phyloP scores from a whole-genome alignment of 495 filamentous ascomycete species.

The Echria macrotheca region DNA sequence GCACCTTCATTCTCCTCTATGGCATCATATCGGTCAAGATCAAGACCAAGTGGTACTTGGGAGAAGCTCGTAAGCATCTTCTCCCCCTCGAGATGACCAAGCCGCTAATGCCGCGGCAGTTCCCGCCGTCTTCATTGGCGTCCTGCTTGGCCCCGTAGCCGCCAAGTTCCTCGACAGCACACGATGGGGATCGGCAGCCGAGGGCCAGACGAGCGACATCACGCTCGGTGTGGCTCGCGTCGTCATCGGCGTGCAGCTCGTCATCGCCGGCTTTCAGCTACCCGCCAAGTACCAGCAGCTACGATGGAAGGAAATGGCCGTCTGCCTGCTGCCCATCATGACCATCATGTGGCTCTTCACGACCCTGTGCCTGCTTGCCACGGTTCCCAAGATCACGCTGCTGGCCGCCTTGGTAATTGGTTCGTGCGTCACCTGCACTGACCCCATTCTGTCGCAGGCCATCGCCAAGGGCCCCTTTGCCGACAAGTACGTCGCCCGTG shows the following conservation, averaged over 20 bases:
- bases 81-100: neutral
- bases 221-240: constrained; percentile 41
- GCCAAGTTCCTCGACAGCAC: constrained; percentile 44
- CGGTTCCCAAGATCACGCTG: constrained; percentile 52
- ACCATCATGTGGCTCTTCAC: constrained; percentile 79
- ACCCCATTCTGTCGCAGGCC: constrained; percentile 55
- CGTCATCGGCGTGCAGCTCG: constrained; percentile 54
- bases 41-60: constrained; percentile 51
- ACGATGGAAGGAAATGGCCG: constrained; percentile 66
- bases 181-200: constrained; percentile 36
- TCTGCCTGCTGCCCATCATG: constrained; percentile 83
- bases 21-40: constrained; percentile 49
- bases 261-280: constrained; percentile 80
- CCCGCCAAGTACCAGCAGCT: constrained; percentile 72
- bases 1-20: constrained; percentile 35
- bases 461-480: constrained; percentile 59
- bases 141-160: constrained; percentile 43
- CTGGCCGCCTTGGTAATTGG: constrained; percentile 53
- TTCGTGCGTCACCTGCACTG: constrained; percentile 59
- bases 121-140: constrained; percentile 45
- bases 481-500: constrained; percentile 52
- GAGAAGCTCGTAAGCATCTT: constrained; percentile 47
- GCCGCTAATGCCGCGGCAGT: constrained; percentile 29
- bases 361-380: constrained; percentile 64
- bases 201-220: constrained; percentile 37